Percentiles rank a stretch among this genome's conserved stretches.
Conservation (phyloP, 306 rosid genomes). For the Medicago arabica region DNA sequence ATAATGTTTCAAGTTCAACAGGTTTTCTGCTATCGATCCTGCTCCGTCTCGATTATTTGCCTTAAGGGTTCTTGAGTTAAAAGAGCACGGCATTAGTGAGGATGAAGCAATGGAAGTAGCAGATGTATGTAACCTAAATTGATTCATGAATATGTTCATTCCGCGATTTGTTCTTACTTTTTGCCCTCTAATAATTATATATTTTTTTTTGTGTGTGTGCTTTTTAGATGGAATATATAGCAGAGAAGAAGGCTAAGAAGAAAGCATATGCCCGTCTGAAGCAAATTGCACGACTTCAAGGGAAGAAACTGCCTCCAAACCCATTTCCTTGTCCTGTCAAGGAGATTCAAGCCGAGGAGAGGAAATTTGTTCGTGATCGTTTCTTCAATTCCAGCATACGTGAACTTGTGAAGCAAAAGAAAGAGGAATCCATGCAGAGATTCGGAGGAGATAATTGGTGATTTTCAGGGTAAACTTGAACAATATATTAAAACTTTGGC, state of each 20-base stretch:
- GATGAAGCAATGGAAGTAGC: slow-evolving; percentile 83
- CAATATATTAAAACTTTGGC: slow-evolving; percentile 23
- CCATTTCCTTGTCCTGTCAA: slow-evolving; percentile 64
- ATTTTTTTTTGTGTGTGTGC: slow-evolving; percentile 27
- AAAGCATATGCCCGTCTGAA: slow-evolving; percentile 73
- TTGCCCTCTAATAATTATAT: slow-evolving; percentile 27
- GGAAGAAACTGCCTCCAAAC: slow-evolving; percentile 82
- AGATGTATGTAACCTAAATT: slow-evolving; percentile 56
- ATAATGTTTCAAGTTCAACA: slow-evolving; percentile 49
- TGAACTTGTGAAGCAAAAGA: slow-evolving; percentile 60
- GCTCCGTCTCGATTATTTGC: slow-evolving; percentile 83
- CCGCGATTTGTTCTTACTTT: slow-evolving; percentile 6
- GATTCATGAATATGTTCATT: slow-evolving; percentile 13
- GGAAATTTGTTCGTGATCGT: slow-evolving; percentile 62
- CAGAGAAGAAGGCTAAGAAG: slow-evolving; percentile 76
- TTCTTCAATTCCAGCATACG: slow-evolving; percentile 67
- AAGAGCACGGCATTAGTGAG: slow-evolving; percentile 77
- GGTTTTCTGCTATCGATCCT: slow-evolving; percentile 70
- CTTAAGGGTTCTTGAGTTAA: slow-evolving; percentile 73
- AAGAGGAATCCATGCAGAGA: slow-evolving; percentile 58
- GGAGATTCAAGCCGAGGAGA: slow-evolving; percentile 39
- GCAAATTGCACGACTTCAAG: slow-evolving; percentile 73
- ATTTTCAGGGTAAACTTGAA: slow-evolving; percentile 6
- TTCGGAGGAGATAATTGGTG: slow-evolving; percentile 40
- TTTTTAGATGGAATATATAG: slow-evolving; percentile 77